Evolutionary conservation across 2,329 filamentous ascomycete genomes (phyloP).

Genomic region (Botrytis sinoallii): DNA sequence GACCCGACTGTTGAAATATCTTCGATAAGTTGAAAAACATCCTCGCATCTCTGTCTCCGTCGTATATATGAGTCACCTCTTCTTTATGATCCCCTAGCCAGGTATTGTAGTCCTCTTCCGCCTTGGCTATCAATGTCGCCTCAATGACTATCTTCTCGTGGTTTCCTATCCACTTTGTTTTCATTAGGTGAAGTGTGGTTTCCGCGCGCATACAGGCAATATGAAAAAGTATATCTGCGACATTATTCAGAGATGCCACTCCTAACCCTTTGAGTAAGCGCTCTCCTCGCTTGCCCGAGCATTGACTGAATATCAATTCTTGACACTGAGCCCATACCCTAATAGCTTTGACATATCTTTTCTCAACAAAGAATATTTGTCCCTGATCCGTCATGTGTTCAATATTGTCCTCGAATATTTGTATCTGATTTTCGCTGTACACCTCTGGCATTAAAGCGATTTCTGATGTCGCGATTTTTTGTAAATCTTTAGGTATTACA

Average conservation of each 20-base stretch:
- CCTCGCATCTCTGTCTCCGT: not conserved
- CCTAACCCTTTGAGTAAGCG: not conserved
- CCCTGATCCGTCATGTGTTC: not conserved
- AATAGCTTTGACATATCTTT: not conserved
- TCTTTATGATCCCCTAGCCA: not conserved
- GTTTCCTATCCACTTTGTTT: not conserved
- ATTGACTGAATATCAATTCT: not conserved
- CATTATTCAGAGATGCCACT: not conserved
- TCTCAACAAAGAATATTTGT: fast-evolving
- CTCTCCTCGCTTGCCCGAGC: not conserved
- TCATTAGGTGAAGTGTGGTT: not conserved
- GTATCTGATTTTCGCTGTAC: too few relatives aligned
- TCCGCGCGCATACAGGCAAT: fast-evolving
- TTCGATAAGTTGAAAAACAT: fast-evolving
- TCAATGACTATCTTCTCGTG: not conserved
- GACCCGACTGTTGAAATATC: not conserved
- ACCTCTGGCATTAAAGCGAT: not conserved
- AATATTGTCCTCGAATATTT: too few relatives aligned
- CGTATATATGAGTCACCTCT: not conserved
- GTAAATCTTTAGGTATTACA: not conserved
- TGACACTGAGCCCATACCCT: not conserved
- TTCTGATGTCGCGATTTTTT: not conserved
- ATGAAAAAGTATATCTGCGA: not conserved
- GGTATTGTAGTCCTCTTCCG: fast-evolving
- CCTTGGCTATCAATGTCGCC: not conserved